Evolutionary conservation across 2,329 filamentous ascomycete genomes (phyloP).

Genomic region (Cyphellophora europaea): DNA sequence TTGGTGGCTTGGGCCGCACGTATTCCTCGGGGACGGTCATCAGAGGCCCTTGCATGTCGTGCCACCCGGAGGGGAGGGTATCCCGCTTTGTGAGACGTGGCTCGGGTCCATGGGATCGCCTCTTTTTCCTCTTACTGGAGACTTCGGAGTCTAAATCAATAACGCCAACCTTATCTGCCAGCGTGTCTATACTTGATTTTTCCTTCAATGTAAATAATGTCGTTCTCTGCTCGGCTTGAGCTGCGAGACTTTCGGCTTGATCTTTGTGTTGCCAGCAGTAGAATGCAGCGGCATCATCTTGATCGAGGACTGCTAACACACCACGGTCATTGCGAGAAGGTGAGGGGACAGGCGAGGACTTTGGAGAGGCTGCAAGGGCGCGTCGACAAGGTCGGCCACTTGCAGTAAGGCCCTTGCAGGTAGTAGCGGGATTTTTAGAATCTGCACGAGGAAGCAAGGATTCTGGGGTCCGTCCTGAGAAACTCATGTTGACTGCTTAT

Average conservation of each 20-base stretch:
- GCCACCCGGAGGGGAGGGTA: constrained; percentile 34
- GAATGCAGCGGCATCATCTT: constrained; percentile 30
- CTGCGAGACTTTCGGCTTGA: constrained; percentile 51
- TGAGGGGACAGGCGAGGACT: constrained; percentile 21
- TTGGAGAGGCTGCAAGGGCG: constrained; percentile 45
- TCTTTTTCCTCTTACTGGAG: constrained; percentile 12
- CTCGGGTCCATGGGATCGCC: constrained; percentile 13
- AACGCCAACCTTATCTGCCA: constrained; percentile 70
- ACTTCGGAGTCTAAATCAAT: constrained; percentile 48
- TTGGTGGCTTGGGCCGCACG: constrained; percentile 6
- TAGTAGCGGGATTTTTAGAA: constrained; percentile 72
- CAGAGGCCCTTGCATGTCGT: constrained; percentile 34
- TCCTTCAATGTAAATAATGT: constrained; percentile 50
- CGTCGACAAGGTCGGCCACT: constrained; percentile 77
- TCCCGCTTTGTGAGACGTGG: constrained; percentile 10
- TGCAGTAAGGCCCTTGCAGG: constrained; percentile 79
- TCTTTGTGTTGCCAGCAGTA: constrained; percentile 97
- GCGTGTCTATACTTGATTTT: constrained; percentile 74
- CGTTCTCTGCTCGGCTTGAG: constrained; percentile 39
- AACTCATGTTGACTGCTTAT: constrained; percentile 44
- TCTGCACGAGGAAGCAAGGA: constrained; percentile 68
- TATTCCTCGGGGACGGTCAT: constrained; percentile 32
- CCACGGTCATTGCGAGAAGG: constrained; percentile 19
- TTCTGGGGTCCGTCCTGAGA: constrained; percentile 68
- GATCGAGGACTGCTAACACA: constrained; percentile 19